These are phyloP conservation scores for Salvia sclarea DNA, from an alignment of 305 asterid species.

Conservation along the genomic window DNA sequence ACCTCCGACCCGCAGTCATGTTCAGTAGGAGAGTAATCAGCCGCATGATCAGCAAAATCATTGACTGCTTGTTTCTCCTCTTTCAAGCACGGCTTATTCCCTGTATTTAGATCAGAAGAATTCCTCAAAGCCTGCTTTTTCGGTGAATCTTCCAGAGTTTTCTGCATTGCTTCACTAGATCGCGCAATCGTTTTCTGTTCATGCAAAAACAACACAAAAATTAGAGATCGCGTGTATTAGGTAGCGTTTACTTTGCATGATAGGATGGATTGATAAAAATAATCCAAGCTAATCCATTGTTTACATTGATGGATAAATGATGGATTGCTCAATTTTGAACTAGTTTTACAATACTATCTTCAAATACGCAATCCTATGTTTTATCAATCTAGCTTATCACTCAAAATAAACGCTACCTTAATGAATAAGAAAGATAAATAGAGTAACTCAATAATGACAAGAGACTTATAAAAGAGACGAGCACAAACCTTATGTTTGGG, in stretches of 20 bases:
- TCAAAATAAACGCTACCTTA: too few species aligned
- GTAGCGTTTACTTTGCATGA: too few species aligned
- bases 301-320: too few species aligned
- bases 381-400: too few species aligned
- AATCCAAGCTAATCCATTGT: too few species aligned
- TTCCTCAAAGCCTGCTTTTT: constrained; percentile 37
- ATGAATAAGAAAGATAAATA: constrained; percentile 13
- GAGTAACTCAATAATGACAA: not conserved
- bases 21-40: constrained; percentile 52
- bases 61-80: constrained; percentile 38
- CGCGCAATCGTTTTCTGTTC: constrained; percentile 58
- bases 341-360: too few species aligned
- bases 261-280: too few species aligned
- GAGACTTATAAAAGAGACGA: constrained; percentile 16
- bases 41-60: constrained; percentile 38
- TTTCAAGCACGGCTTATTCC: constrained; percentile 36
- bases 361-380: too few species aligned
- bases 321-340: too few species aligned
- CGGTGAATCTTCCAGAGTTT: constrained; percentile 58
- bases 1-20: constrained; percentile 60
- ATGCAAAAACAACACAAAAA: constrained; percentile 32
- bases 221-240: constrained; percentile 24
- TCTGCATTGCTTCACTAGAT: constrained; percentile 68
- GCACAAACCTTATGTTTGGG: constrained; percentile 77
- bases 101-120: constrained; percentile 35